phyloP scores from a whole-genome alignment of 768 basidiomycete genomes.

The Hypholoma sublateritium region DNA sequence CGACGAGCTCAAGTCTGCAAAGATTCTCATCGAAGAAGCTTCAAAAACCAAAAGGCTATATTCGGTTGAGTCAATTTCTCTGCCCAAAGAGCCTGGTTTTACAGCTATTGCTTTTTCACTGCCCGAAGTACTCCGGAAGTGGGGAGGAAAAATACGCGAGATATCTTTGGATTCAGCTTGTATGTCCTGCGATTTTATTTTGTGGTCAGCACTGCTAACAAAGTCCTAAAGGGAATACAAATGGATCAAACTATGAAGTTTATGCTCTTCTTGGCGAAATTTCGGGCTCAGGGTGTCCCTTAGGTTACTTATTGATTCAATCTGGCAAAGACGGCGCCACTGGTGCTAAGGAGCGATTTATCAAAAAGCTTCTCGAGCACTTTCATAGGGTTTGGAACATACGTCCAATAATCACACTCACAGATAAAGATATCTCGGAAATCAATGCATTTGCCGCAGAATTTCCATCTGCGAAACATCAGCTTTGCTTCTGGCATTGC shows the following conservation, averaged over 20 bases:
- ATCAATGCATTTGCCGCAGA: slow-evolving; percentile 27
- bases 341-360: slow-evolving; percentile 25
- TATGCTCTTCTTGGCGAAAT: slow-evolving; percentile 32
- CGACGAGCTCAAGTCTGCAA: too few relatives aligned
- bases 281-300: slow-evolving; percentile 29
- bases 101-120: slow-evolving; percentile 26
- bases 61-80: too few relatives aligned
- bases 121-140: slow-evolving; percentile 20
- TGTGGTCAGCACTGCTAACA: not conserved
- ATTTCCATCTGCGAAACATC: slow-evolving; percentile 31
- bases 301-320: slow-evolving; percentile 27
- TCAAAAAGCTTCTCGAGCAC: slow-evolving; percentile 22
- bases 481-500: slow-evolving; percentile 28
- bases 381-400: slow-evolving; percentile 21
- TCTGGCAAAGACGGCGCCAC: slow-evolving; percentile 9
- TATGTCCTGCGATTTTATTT: not conserved
- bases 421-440: slow-evolving; percentile 30
- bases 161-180: slow-evolving; percentile 30
- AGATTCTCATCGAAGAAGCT: too few relatives aligned
- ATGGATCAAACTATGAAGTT: slow-evolving; percentile 28
- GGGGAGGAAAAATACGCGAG: slow-evolving; percentile 23
- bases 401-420: slow-evolving; percentile 23
- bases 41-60: too few relatives aligned
- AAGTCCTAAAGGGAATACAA: slow-evolving; percentile 27
- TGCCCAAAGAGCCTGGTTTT: slow-evolving; percentile 15